Evolutionary conservation across 352 stramenopile genomes (phyloP), one percentile per base, ranked within the genome.

Genomic region (Phytophthora colocasiae): DNA sequence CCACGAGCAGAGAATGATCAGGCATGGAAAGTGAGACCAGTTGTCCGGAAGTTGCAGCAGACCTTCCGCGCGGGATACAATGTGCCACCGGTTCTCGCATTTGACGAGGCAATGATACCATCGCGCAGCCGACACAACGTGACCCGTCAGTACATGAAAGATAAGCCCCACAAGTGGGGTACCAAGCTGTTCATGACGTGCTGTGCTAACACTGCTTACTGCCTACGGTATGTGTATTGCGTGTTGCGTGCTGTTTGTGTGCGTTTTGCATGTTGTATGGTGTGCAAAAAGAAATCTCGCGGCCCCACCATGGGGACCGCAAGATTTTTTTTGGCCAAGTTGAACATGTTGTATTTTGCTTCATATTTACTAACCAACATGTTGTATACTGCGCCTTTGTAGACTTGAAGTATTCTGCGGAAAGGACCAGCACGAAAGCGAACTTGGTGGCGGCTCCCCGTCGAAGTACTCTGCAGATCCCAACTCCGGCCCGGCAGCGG

Each of bases 171-270:
- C n/a, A n/a, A n/a, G n/a, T n/a, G n/a, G 19, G 22, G 22, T 0
- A 65, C 53, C 0, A 70, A 70, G 41, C 1, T 70, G 14, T 61
- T 63, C 38, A 55, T 69, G 53, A 64, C 46, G 1, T 69, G 62
- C 12, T 64, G 53, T 12, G 62, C 62, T 2, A 19, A 45, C 2
- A 67, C 31, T 27, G 49, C 31, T 2, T 61, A 55, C 27, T 61
- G 50, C 8, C 17, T 67, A 2, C 31, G 44, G 58, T 61, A 51
- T 24, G 43, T 34, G n/a, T n/a, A n/a, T n/a, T n/a, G n/a, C n/a
- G n/a, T n/a, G n/a, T n/a, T n/a, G n/a, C n/a, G n/a, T n/a, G n/a
- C n/a, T n/a, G n/a, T n/a, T n/a, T n/a, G n/a, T n/a, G n/a, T n/a
- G n/a, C n/a, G n/a, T n/a, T 10, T 10, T 34, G 29, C 49, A 66